phyloP scores from a whole-genome alignment of 1,284 basidiomycete species.

The Fomitopsis betulina region DNA sequence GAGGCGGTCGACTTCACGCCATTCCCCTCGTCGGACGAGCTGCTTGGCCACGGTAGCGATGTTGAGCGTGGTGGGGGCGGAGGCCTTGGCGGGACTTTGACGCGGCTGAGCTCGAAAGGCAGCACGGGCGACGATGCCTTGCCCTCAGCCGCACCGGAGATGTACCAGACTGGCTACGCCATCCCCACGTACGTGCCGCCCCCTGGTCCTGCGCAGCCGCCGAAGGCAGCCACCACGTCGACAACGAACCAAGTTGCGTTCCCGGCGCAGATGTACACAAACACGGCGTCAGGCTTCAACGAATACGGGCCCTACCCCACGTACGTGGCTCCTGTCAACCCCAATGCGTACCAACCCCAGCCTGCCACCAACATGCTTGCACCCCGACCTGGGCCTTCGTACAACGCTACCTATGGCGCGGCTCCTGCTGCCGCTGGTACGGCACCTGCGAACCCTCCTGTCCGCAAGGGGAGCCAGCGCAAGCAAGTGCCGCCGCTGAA shows the following conservation, averaged over 20 bases:
- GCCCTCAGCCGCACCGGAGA: constrained; percentile 8
- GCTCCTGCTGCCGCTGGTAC: constrained; percentile 1
- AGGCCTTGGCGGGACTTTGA: background rate
- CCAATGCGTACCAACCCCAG: constrained; percentile 6
- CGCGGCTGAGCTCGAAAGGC: constrained; percentile 15
- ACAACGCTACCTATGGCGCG: background rate
- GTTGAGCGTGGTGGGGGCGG: constrained; percentile 23
- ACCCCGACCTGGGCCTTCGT: background rate
- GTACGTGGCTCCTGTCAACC: constrained; percentile 9
- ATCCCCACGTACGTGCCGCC: constrained; percentile 10
- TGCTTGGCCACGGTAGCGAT: constrained; percentile 6
- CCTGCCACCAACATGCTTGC: background rate
- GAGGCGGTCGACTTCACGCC: constrained; percentile 48
- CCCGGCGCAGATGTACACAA: constrained; percentile 3
- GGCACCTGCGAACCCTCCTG: background rate
- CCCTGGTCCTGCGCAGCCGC: background rate
- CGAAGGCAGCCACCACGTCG: background rate
- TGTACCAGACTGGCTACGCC: constrained; percentile 17
- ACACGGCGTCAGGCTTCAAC: constrained; percentile 6
- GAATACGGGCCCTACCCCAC: constrained; percentile 7
- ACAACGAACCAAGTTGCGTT: constrained; percentile 2
- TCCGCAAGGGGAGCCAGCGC: constrained; percentile 14
- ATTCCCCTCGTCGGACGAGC: constrained; percentile 6
- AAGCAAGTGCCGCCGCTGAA: constrained; percentile 22
- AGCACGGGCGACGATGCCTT: constrained; percentile 30